Evolutionary conservation across 2,329 filamentous ascomycete species (phyloP), one percentile per base, ranked within the genome.

Genomic region (Elsinoe perseae): DNA sequence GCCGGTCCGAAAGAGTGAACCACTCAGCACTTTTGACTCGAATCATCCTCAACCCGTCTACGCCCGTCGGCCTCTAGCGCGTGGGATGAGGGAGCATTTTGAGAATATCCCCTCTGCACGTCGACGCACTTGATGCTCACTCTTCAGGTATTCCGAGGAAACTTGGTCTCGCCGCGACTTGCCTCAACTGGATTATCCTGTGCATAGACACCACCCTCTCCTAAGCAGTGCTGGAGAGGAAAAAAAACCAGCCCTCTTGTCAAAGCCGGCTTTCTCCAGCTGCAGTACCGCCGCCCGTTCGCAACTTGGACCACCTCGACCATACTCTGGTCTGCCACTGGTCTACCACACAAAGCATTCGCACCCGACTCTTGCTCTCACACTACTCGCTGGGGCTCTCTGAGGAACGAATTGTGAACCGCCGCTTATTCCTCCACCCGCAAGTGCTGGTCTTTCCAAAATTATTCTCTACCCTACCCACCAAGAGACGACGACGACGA

Each of bases 1-100:
- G 32, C 48, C 30, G 48, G 48, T 25, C 48, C 48, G 48, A 52
- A 44, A 52, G 48, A 16, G 48, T 38, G 48, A 52, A 52, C 48
- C 48, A 52, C 25, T 25, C 16, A 16, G 28, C 28, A 52, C 30
- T 38, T 25, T 16, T 16, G 14, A n/a, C 43, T 48, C 43, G 14
- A 20, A 27, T 32, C 25, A 20, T 20, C 28, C 16, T 16, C 25
- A 30, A 50, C 23, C 16, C n/a, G 48, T 32, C 48, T 20, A 32
- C 48, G 27, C 28, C 21, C 48, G 30, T 21, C 23, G 23, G 28
- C 20, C 25, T 38, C 14, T 52, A 52, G 48, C 48, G 48, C 48
- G 48, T 52, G 30, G 48, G 48, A 52, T 52, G 48, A n/a, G 28
- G 8, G 30, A 52, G 48, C 48, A 52, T 52, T 30, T 44, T 14